phyloP scores from a whole-genome alignment of 176 grass and related monocot species.

The Cymbopogon citratus region DNA sequence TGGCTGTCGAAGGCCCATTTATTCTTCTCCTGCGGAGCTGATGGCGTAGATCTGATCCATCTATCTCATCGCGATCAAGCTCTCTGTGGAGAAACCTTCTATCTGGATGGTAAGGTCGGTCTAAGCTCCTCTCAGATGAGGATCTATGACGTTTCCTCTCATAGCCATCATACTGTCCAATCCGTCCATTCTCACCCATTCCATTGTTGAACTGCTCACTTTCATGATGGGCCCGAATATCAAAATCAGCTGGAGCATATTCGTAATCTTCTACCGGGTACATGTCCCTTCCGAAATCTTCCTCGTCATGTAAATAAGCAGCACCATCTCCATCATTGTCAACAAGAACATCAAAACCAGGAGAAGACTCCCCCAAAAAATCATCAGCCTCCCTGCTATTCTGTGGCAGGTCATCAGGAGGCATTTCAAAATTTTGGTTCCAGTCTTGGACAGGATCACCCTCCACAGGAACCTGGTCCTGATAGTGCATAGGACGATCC shows the following conservation, averaged over 20 bases:
- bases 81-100: conserved; percentile 52
- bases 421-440: conserved; percentile 30
- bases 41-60: conserved; percentile 79
- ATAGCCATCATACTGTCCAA: conserved; percentile 44
- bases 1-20: conserved; percentile 40
- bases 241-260: conserved; percentile 54
- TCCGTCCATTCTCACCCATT: conserved; percentile 30
- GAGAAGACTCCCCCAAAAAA: conserved; percentile 65
- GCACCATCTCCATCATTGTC: conserved; percentile 62
- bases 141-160: conserved; percentile 59
- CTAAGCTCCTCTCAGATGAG: conserved; percentile 55
- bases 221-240: conserved; percentile 43
- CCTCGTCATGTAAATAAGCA: conserved; percentile 58
- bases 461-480: conserved; percentile 32
- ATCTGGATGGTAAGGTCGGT: conserved; percentile 45
- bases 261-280: conserved; percentile 74
- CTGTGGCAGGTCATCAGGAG: conserved; percentile 52
- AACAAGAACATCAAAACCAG: conserved; percentile 95
- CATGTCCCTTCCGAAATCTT: conserved; percentile 64
- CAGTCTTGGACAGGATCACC: conserved; percentile 45
- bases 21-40: conserved; percentile 68
- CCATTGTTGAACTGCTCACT: conserved; percentile 59
- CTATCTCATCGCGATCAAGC: conserved; percentile 29
- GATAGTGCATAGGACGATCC: conserved; percentile 42
- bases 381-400: conserved; percentile 76